These are phyloP conservation scores for Phytopythium vexans DNA, from an alignment of 352 stramenopile species.

Conservation along the genomic window DNA sequence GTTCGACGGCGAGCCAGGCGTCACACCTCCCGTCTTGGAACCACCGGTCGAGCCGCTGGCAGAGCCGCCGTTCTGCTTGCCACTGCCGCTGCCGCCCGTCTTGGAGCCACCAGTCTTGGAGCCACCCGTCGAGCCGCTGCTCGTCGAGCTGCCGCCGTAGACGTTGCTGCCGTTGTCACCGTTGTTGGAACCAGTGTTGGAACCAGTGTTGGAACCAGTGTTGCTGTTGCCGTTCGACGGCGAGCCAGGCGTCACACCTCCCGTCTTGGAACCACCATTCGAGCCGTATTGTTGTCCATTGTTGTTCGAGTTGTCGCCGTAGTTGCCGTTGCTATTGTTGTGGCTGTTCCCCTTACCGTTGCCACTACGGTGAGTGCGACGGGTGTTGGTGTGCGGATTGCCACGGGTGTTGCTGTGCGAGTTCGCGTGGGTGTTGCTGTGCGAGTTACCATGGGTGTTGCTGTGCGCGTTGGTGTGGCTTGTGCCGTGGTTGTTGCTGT, in stretches of 20 bases:
- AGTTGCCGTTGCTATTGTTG: conserved; percentile 2
- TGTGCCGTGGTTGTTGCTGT: conserved; percentile 7
- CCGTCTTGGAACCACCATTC: too few relatives aligned
- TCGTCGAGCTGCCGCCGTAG: too few relatives aligned
- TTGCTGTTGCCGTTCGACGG: not conserved
- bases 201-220: not conserved
- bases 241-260: too few relatives aligned
- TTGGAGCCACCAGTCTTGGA: not conserved
- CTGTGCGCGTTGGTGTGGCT: too few relatives aligned
- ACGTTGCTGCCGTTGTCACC: conserved; percentile 2
- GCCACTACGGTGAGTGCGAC: conserved; percentile 5
- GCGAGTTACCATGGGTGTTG: too few relatives aligned
- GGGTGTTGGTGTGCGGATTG: not conserved
- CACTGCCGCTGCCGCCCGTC: too few relatives aligned
- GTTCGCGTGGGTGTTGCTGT: too few relatives aligned
- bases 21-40: too few relatives aligned
- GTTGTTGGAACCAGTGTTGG: not conserved
- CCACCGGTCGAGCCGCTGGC: too few relatives aligned
- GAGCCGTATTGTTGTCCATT: not conserved
- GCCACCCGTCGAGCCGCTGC: too few relatives aligned
- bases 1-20: too few relatives aligned
- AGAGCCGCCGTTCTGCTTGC: too few relatives aligned
- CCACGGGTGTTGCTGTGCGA: not conserved
- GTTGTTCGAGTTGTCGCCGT: conserved; percentile 4
- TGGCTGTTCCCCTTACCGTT: conserved; percentile 5